Conservation (phyloP, 1,139 yeast species). For the Scheffersomyces stambukii region DNA sequence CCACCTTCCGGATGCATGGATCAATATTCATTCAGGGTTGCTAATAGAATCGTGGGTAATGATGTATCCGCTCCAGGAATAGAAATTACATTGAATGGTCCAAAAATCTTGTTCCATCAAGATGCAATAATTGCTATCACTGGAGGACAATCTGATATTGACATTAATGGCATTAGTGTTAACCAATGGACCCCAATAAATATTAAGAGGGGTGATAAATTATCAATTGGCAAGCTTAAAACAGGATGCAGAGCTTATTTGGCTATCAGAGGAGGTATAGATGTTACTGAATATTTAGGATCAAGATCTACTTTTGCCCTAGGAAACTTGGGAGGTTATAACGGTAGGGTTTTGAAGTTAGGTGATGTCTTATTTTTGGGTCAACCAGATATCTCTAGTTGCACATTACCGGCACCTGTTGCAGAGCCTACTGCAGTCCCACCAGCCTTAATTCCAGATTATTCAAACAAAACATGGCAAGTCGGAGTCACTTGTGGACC, state of each 20-base stretch:
- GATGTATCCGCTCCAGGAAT: conserved; percentile 77
- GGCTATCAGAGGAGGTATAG: conserved; percentile 90
- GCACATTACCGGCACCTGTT: conserved; percentile 68
- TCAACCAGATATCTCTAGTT: conserved; percentile 64
- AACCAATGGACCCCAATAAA: conserved; percentile 64
- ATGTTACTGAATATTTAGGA: conserved; percentile 89
- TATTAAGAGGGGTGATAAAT: conserved; percentile 69
- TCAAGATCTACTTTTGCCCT: conserved; percentile 96
- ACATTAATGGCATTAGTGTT: conserved; percentile 57
- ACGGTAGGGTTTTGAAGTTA: conserved; percentile 83
- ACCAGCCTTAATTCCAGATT: conserved; percentile 53
- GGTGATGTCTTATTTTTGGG: conserved; percentile 91
- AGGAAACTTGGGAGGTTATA: conserved; percentile 92
- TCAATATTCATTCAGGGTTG: conserved; percentile 80
- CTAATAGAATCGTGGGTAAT: conserved; percentile 89
- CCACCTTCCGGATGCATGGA: conserved; percentile 99
- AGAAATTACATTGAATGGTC: conserved; percentile 86
- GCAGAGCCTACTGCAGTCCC: conserved; percentile 61
- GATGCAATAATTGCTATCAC: conserved; percentile 75
- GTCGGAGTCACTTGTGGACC: conserved; percentile 97
- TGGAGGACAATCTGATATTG: conserved; percentile 74
- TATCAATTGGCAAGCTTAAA: conserved; percentile 74
- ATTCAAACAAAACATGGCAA: conserved; percentile 61
- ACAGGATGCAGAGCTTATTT: conserved; percentile 87
- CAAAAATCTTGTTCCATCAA: conserved; percentile 77